Evolutionary conservation across 148 eudicot species (phyloP), one percentile per base, ranked within the genome.

Genomic region (Mesembryanthemum crystallinum): DNA sequence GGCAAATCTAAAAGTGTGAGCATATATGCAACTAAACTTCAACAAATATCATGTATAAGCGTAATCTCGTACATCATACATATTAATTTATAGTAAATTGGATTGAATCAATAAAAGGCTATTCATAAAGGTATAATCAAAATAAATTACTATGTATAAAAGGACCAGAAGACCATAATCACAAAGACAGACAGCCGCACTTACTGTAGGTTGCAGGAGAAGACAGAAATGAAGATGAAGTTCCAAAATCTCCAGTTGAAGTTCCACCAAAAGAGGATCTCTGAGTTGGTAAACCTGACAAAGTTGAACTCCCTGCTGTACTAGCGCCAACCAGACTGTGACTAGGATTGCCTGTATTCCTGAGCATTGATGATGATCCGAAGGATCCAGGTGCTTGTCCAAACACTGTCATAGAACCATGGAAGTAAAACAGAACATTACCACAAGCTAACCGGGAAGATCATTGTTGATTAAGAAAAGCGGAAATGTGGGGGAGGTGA

Each of bases 221-320:
- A 20, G 63, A 15, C 24, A 30, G 10, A 32, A 51, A 69, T 29
- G 73, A 70, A 49, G 76, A 70, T 43, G 79, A 43, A 20, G 54
- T 30, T 75, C 45, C 83, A 80, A 79, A 73, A 32, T 3, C 18
- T 49, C 76, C 76, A 20, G 69, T 58, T 23, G 81, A 77, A 59
- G 54, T 65, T 74, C 76, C 86, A 20, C 69, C 43, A 24, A 64
- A 80, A 47, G 54, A 3, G 23, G 77, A 75, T 0, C 54, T n/a
- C 23, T 42, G 67, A 32, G 62, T 27, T 69, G 64, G 21, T n/a
- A 37, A 47, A 62, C 68, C 47, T 67, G 76, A 65, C 29, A 65
- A 71, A 63, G 75, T 68, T 72, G 72, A 43, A 64, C 45, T 59
- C 18, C 65, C 79, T n/a, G 49, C 20, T n/a, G 70, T 29, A 14